Conservation (phyloP, 257 asterid genomes). For the Solanum dulcamara region DNA sequence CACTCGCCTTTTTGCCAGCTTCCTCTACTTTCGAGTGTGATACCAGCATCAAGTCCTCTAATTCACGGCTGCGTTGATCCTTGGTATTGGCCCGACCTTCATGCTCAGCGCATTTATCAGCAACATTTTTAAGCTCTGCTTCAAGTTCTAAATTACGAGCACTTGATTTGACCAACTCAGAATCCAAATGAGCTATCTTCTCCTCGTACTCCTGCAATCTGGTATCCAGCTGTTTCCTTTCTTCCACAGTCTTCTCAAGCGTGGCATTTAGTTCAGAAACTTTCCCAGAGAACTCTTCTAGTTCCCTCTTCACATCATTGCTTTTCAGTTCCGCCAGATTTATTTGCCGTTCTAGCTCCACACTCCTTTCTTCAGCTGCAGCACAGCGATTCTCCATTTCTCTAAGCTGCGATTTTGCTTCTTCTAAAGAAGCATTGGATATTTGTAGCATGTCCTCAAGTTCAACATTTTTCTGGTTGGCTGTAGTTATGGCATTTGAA, state of each 20-base stretch:
- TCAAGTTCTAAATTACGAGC: slow-evolving; percentile 55
- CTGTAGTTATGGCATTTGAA: slow-evolving; percentile 31
- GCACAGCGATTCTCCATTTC: slow-evolving; percentile 43
- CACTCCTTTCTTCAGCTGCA: slow-evolving; percentile 48
- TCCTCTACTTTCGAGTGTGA: slow-evolving; percentile 64
- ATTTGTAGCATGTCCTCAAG: slow-evolving; percentile 43
- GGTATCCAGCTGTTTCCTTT: slow-evolving; percentile 32
- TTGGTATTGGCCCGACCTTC: slow-evolving; percentile 52
- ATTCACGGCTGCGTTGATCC: slow-evolving; percentile 61
- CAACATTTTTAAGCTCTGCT: slow-evolving; percentile 40
- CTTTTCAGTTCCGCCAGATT: slow-evolving; percentile 45
- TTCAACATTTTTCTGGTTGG: slow-evolving; percentile 45
- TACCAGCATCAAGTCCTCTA: slow-evolving; percentile 54
- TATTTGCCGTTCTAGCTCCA: slow-evolving; percentile 60
- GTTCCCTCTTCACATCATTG: slow-evolving; percentile 45
- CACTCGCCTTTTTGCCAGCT: slow-evolving; percentile 41
- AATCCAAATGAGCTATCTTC: slow-evolving; percentile 36
- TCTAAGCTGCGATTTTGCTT: slow-evolving; percentile 40
- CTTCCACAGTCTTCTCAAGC: slow-evolving; percentile 38
- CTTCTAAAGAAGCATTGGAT: slow-evolving; percentile 39
- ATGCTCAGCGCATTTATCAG: slow-evolving; percentile 45
- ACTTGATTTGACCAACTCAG: slow-evolving; percentile 35
- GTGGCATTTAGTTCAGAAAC: slow-evolving; percentile 32
- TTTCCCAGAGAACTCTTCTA: slow-evolving; percentile 46
- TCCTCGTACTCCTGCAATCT: slow-evolving; percentile 48